A percentile compares a stretch with the other conserved stretches of the same genome.
These are phyloP conservation scores for Cronartium quercuum DNA, from an alignment of 1,284 basidiomycete genomes.

Conservation along the genomic window DNA sequence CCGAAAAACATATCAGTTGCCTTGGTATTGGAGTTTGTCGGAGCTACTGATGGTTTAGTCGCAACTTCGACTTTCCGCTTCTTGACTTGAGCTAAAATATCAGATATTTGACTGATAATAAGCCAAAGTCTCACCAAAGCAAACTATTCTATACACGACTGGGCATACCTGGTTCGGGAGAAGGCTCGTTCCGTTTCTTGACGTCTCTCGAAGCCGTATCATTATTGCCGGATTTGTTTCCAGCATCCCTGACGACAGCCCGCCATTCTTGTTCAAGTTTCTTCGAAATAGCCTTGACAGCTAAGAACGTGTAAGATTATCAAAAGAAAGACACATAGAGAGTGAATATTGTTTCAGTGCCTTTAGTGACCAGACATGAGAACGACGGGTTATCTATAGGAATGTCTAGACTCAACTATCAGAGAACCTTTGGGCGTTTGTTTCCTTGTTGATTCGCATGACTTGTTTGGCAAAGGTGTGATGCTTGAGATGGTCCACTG, in stretches of 20 bases:
- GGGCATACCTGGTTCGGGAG: constrained; percentile 23
- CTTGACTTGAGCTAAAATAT: not conserved
- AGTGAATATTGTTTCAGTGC: too few relatives aligned
- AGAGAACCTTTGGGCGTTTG: constrained; percentile 23
- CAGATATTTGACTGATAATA: too few relatives aligned
- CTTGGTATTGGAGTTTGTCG: constrained; percentile 7
- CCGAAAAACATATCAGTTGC: constrained; percentile 21
- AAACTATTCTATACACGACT: not conserved
- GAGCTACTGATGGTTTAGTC: not conserved
- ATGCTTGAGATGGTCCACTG: constrained; percentile 30
- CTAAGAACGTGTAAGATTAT: too few relatives aligned
- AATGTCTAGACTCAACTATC: constrained; percentile 20
- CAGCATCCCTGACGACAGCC: not conserved
- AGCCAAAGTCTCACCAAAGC: not conserved
- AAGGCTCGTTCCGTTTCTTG: constrained; percentile 23
- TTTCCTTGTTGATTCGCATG: constrained; percentile 35
- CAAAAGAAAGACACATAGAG: too few relatives aligned
- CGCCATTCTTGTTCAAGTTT: constrained; percentile 32
- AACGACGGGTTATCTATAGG: not conserved
- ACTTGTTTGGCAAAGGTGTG: constrained; percentile 36
- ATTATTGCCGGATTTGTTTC: not conserved
- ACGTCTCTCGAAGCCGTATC: constrained; percentile 1
- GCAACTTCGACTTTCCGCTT: constrained; percentile 28
- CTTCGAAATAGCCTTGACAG: constrained; percentile 6
- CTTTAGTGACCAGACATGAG: not conserved